Base-by-base conservation (phyloP, 176 grass and related monocot species). In the Stipa capillata region DNA sequence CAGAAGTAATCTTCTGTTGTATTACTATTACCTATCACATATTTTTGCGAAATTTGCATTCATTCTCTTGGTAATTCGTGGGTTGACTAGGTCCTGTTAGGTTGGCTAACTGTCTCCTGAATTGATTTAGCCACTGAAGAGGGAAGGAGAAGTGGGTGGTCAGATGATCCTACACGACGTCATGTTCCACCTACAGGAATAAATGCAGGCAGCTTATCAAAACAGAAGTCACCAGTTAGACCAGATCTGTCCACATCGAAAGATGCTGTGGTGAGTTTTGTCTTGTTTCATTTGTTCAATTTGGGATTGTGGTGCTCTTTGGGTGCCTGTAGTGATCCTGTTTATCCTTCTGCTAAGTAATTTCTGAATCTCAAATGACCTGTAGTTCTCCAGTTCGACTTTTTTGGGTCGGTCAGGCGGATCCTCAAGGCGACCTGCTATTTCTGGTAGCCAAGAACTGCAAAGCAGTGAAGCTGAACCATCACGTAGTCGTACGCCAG, bases 381-480 rank as follows among this genome's bases (percentile, higher is more conserved):
- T 91, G 76, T 86, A 97, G 94, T 91, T 93, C 40, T 85, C 91
- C 84, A 91, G 94, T 86, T 97, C 86, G 20, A 70, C 78, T 54
- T 85, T 85, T 80, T 83, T 87, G 91, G 89, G 86, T 63, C 78
- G 84, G 44, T 80, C 94, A 87, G 88, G 90, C 50, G 86, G 89
- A 75, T 97, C 91, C 41, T 93, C 79, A 85, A 97, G 91, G 74
- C 81, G 74, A 36, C 88, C 91, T 91, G 91, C 49, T 93, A 84
- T 83, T 82, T 91, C 91, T 93, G 86, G 81, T 49, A 76, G 80
- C 80, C 65, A 51, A 62, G 80, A 87, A 24, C 65, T 65, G 33
- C 49, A 31, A 41, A 81, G 36, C 6, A 69, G 21, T n/a, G 73
- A 88, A 10, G 53, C 74, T 47, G 86, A 80, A 72, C 54, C 52